Conservation (phyloP, 1,139 yeast genomes). For the Sugiyamaella sp. region DNA sequence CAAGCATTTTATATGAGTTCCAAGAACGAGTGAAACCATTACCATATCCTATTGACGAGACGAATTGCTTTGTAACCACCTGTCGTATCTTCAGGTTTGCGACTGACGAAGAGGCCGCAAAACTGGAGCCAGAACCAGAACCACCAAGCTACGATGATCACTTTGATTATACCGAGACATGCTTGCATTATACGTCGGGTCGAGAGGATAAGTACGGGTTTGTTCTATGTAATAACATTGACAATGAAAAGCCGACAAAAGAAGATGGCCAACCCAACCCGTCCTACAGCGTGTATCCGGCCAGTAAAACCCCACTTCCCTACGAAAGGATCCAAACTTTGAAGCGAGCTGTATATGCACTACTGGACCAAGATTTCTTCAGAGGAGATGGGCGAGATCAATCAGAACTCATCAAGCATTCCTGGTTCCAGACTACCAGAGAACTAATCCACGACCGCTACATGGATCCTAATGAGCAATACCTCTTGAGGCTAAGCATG, state of each 20-base stretch:
- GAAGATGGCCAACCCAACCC: background rate
- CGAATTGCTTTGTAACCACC: background rate
- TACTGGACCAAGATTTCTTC: background rate
- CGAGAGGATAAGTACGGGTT: background rate
- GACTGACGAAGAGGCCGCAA: background rate
- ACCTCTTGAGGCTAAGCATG: background rate
- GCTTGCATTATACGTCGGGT: background rate
- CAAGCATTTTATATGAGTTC: background rate
- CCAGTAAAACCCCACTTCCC: background rate
- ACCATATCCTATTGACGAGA: background rate
- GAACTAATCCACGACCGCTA: conserved; percentile 1
- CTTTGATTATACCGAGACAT: too few species aligned
- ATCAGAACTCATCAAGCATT: background rate
- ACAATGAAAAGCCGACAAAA: background rate
- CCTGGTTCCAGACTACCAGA: conserved; percentile 1
- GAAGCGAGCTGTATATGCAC: background rate
- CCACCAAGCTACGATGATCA: too few species aligned
- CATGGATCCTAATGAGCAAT: conserved; percentile 15
- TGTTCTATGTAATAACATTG: background rate
- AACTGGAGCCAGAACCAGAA: background rate
- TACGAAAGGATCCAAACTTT: background rate
- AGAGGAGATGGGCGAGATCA: background rate
- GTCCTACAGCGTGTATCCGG: background rate
- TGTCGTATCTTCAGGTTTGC: background rate
- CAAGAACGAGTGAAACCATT: background rate